Conservation (phyloP, 169 alveolate species). For the Plasmodium inui region DNA sequence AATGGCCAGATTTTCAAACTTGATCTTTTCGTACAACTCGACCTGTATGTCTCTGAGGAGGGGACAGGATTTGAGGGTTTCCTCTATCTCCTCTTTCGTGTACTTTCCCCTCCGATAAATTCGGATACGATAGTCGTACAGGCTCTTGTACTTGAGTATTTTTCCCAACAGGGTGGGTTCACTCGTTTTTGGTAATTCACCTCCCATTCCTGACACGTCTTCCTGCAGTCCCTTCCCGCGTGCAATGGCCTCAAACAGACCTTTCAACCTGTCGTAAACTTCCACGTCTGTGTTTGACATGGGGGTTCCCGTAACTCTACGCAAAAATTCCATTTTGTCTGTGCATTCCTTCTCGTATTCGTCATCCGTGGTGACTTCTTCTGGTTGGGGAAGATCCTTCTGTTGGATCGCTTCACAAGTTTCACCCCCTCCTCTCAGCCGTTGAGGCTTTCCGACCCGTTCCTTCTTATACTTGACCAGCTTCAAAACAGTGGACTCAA, state of each 20-base stretch:
- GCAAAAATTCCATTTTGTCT: constrained; percentile 44
- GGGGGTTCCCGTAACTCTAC: constrained; percentile 45
- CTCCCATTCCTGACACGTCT: background rate
- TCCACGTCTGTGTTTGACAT: constrained; percentile 32
- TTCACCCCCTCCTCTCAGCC: background rate
- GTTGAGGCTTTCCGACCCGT: background rate
- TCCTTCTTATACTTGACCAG: constrained; percentile 54
- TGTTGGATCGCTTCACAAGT: background rate
- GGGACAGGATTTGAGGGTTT: constrained; percentile 76
- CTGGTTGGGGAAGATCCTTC: constrained; percentile 29
- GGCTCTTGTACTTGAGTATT: constrained; percentile 29
- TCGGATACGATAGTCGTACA: constrained; percentile 35
- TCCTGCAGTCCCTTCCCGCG: background rate
- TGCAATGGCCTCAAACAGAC: constrained; percentile 7
- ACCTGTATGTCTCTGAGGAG: constrained; percentile 81
- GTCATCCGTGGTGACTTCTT: constrained; percentile 26
- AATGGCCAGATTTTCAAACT: constrained; percentile 24
- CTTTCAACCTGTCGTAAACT: constrained; percentile 15
- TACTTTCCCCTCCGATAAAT: constrained; percentile 60
- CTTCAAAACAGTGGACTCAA: constrained; percentile 97
- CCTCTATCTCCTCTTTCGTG: constrained; percentile 78
- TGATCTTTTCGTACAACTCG: constrained; percentile 31
- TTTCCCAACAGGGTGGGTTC: background rate
- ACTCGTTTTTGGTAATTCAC: background rate
- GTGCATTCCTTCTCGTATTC: constrained; percentile 39